These are phyloP conservation scores for Pyrus communis DNA, from an alignment of 306 rosid species.

Conservation along the genomic window DNA sequence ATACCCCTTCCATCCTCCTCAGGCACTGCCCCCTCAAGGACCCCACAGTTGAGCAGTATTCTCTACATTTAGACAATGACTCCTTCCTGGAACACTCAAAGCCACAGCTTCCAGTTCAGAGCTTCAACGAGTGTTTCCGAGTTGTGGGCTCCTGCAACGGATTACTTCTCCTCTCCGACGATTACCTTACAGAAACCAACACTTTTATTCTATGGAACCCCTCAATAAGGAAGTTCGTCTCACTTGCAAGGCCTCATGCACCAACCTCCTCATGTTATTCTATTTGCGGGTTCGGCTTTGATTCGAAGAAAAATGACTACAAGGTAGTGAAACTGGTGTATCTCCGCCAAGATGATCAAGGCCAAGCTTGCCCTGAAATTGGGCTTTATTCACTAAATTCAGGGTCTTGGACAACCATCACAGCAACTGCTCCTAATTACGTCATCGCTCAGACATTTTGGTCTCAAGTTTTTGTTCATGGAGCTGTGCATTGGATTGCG, in stretches of 20 bases:
- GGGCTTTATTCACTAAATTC: constrained; percentile 1
- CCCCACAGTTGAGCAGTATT: not conserved
- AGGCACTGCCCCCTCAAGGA: constrained; percentile 4
- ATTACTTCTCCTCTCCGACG: not conserved
- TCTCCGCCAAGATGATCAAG: not conserved
- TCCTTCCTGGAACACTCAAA: not conserved
- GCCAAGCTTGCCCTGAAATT: not conserved
- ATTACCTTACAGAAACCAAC: not conserved
- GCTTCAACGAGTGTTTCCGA: not conserved
- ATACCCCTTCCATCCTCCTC: constrained; percentile 1
- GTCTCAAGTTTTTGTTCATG: constrained; percentile 1
- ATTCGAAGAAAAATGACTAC: not conserved
- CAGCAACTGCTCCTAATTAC: not conserved
- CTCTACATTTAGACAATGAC: not conserved
- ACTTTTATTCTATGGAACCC: constrained; percentile 8
- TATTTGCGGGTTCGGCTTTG: constrained; percentile 10
- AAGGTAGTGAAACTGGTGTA: constrained; percentile 3
- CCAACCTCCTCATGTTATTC: not conserved
- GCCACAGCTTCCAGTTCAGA: not conserved
- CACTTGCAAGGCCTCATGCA: not conserved
- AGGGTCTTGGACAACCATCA: not conserved
- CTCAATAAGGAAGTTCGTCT: not conserved
- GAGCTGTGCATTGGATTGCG: constrained; percentile 8
- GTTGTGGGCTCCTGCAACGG: constrained; percentile 5
- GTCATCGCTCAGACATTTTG: not conserved